Base-by-base conservation (phyloP, 768 basidiomycete genomes). In the Pleurotus platypus region DNA sequence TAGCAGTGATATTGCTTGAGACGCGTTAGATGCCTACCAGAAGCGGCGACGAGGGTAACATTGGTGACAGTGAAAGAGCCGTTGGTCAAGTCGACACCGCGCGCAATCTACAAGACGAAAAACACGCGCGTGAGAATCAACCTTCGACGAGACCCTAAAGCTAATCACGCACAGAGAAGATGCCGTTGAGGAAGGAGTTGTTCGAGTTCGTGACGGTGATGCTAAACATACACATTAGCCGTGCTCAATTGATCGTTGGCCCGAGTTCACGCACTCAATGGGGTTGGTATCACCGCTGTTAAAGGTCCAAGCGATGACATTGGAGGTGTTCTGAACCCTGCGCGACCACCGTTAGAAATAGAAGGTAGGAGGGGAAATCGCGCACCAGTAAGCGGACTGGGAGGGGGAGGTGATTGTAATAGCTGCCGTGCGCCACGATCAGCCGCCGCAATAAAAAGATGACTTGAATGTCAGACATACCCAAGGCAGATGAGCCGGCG, bases 261-360 rank as follows among this genome's bases (percentile, higher is more conserved):
- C 8, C 16, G 5, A 18, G 9, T 20, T 20, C 11, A 40, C 51
- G 6, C 5, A 54, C 51, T 54, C 51, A 38, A 54, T 42, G 4
- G 51, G 39, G 26, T 54, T 54, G 38, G 35, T 37, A 22, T 54
- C 51, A 42, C 38, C 37, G 24, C 51, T 54, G 51, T 20, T 54
- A 18, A 54, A 54, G 13, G 35, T 54, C 51, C 51, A 54, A 18
- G 51, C 51, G 42, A 54, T 54, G 39, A 54, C 22, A 39, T 54
- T 54, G n/a, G 51, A 54, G 18, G 51, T 42, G 22, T 54, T 54
- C 24, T 54, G 51, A 22, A 54, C 51, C 51, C 51, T 54, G 51
- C 16, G 5, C 49, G 27, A 8, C 8, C 6, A 48, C 15, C 27
- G 27, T n/a, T 38, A 16, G 8, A 35, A 35, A 6, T 20, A 35